Base-by-base conservation (phyloP, 2,329 filamentous ascomycete species). In the Raffaelea deltoideospora region DNA sequence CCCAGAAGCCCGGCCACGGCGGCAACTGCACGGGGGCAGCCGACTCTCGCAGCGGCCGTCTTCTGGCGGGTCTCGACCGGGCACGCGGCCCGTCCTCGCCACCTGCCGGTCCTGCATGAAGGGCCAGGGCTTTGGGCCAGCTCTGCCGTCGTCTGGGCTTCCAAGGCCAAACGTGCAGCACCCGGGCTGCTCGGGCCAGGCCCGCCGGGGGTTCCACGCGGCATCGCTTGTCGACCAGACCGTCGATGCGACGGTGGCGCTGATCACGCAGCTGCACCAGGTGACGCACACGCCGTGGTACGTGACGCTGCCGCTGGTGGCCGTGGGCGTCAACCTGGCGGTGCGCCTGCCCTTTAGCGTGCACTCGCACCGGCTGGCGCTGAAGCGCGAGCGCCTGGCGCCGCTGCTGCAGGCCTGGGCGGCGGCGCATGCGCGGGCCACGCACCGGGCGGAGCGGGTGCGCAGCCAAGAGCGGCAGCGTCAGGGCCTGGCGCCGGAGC, bases 231-330 rank as follows among this genome's bases (percentile, higher is more conserved):
- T 57, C 17, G 50, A 47, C 9, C 29, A 46, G 5, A 40, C 54
- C 28, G 49, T 67, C 37, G 47, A 59, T 20, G 45, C 50, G 34
- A 55, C 64, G 4, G 60, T 66, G 23, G 50, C 61, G 35, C 47
- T 58, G 41, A 57, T 74, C 34, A 48, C 58, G 26, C 53, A 52
- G 32, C 37, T 65, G 10, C 69, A 75, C 47, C 39, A 41, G 19
- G 29, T 47, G 33, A 55, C 57, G 19, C 59, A 61, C 27, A 48
- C 65, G 2, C 67, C 69, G 2, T 75, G 70, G 70, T 71, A 58
- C 44, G 43, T 71, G 23, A 58, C 61, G 21, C 67, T 75, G 33
- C 68, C 70, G 5, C 53, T 67, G n/a, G 53, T 67, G 13, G 65
- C 67, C 7, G 41, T 71, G 3, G 41, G 41, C 27, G 42, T 49